phyloP scores from a whole-genome alignment of 2,329 filamentous ascomycete genomes.

The Alternaria incomplexa region DNA sequence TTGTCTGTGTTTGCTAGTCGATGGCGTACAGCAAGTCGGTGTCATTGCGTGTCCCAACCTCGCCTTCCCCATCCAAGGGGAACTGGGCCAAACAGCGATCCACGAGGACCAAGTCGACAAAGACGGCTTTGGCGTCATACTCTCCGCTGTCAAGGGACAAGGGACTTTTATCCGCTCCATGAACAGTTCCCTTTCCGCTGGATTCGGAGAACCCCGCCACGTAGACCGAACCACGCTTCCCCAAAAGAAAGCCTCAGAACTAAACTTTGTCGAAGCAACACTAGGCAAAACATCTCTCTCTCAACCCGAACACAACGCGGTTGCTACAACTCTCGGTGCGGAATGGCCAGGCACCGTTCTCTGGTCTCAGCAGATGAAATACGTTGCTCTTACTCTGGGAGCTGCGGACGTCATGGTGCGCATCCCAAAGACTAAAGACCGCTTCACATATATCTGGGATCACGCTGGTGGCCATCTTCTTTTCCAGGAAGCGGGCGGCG shows the following conservation, averaged over 20 bases:
- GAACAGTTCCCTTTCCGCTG: conserved; percentile 24
- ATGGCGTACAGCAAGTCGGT: conserved; percentile 64
- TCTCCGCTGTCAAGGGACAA: conserved; percentile 57
- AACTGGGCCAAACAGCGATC: conserved; percentile 25
- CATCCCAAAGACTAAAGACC: conserved; percentile 51
- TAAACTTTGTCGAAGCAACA: conserved; percentile 56
- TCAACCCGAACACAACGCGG: conserved; percentile 44
- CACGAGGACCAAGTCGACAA: conserved; percentile 52
- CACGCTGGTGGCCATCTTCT: conserved; percentile 62
- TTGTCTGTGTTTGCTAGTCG: conserved; percentile 63
- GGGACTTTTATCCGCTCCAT: conserved; percentile 53
- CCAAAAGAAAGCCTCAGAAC: conserved; percentile 35
- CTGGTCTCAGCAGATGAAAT: conserved; percentile 62
- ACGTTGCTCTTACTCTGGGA: conserved; percentile 59
- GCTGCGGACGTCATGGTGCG: conserved; percentile 58
- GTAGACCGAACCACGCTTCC: conserved; percentile 31
- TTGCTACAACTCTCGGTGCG: conserved; percentile 46
- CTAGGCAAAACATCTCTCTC: conserved; percentile 49
- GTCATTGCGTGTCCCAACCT: conserved; percentile 69
- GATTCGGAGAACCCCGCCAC: conserved; percentile 41
- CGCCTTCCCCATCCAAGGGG: conserved; percentile 44
- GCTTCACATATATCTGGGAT: conserved; percentile 62
- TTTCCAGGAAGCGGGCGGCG: conserved; percentile 58
- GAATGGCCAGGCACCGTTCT: conserved; percentile 58
- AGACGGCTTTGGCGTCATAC: conserved; percentile 50